Base-by-base conservation (phyloP, 352 stramenopile genomes). In the Phytophthora megakarya region DNA sequence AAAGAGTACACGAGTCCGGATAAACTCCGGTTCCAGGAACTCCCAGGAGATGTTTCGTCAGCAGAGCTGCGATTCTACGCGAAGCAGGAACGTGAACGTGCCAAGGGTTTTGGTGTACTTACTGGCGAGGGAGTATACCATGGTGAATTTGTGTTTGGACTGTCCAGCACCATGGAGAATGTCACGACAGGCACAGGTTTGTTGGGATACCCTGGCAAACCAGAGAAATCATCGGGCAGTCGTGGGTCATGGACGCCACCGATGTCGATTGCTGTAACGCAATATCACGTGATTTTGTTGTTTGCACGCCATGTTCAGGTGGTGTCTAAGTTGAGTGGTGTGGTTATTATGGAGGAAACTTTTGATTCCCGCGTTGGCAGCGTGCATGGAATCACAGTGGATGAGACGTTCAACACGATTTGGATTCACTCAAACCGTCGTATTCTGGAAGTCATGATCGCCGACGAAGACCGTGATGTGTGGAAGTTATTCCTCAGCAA, bases 401-500 rank as follows among this genome's bases (percentile, higher is more conserved):
- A 94, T 55, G 79, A 89, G 16, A 92, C 86, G 49, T 88, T 83
- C 60, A 92, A 95, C 56, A 90, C 84, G 5, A 79, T 96, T 9
- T 93, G 84, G 84, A 81, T 96, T 23, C 72, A 93, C 62, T 93
- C 86, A 21, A 86, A 89, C 32, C 84, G 83, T 45, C 84, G 88
- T 23, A 93, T 95, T 26, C 51, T 95, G 1, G 82, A 93, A 54
- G 68, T 96, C 5, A 73, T 88, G 55, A 84, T 96, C 21, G 67
- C 73, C 1, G 84, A 97, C 33, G 93, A 98, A 70, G 92, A 97
- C 62, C 88, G 92, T 30, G 84, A 97, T 61, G 90, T 97, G 25
- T 98, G 93, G 93, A 93, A 94, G 52, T 65, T 97, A 26, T 97
- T 92, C 45, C 54, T 98, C 51, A 89, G 96, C 50, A 96, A 96